Conservation (phyloP, 306 rosid genomes). For the Rosa lucieae region DNA sequence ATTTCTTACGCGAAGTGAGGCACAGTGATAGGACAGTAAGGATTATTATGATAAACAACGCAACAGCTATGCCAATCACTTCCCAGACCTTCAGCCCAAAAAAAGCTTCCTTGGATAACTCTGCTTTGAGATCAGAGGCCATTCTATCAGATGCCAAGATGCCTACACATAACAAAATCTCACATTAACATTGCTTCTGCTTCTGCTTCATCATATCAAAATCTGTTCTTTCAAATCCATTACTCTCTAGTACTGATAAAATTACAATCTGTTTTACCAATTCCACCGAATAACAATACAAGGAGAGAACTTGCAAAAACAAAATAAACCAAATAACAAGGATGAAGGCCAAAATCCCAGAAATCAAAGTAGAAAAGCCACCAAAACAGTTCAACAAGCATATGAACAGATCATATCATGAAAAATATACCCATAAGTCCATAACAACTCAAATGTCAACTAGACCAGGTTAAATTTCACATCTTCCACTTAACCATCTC, state of each 20-base stretch:
- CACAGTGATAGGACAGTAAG: conserved; percentile 69
- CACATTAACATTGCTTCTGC: conserved; percentile 19
- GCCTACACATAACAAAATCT: conserved; percentile 41
- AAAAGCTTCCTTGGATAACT: conserved; percentile 64
- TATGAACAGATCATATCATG: conserved; percentile 10
- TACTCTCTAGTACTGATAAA: conserved; percentile 5
- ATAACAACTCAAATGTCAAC: conserved; percentile 15
- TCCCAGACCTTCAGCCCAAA: conserved; percentile 83
- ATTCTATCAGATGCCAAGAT: conserved; percentile 35
- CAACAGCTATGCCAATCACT: conserved; percentile 79
- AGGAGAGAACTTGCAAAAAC: not conserved
- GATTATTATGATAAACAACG: conserved; percentile 60
- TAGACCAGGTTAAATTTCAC: conserved; percentile 6
- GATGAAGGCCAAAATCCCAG: conserved; percentile 8
- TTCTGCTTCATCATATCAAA: conserved; percentile 11
- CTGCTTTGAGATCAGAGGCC: conserved; percentile 63
- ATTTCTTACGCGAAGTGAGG: conserved; percentile 72
- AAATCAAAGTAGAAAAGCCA: conserved; percentile 16
- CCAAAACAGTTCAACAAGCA: conserved; percentile 18
- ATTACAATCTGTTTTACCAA: not conserved
- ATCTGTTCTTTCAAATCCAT: conserved; percentile 20
- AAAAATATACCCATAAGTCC: conserved; percentile 8
- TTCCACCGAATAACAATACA: conserved; percentile 2
- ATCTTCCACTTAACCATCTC: not conserved
- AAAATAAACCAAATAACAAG: not conserved